These are phyloP conservation scores for Vanrija sp. DNA, from an alignment of 1,284 basidiomycete species.

Conservation along the genomic window DNA sequence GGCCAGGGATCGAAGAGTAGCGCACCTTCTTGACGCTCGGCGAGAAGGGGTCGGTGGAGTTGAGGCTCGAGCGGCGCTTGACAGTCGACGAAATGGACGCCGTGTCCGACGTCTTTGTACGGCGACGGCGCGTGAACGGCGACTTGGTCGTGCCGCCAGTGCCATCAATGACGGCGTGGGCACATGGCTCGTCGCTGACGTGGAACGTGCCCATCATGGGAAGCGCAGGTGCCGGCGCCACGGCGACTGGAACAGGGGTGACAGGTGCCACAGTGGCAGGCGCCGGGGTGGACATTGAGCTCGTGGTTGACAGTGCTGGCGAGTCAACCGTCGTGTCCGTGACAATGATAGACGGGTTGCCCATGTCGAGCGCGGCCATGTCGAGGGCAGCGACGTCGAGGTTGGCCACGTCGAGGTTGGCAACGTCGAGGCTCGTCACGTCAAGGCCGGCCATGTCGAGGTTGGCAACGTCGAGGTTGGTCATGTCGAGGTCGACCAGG, in stretches of 20 bases:
- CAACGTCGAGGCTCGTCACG: neutral
- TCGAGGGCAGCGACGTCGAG: neutral
- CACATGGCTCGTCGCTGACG: constrained; percentile 34
- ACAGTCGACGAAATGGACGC: constrained; percentile 16
- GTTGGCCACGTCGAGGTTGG: neutral
- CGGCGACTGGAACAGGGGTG: neutral
- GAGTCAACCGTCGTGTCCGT: constrained; percentile 21
- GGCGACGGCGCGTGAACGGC: constrained; percentile 40
- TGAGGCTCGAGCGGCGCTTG: constrained; percentile 26
- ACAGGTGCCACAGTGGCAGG: neutral
- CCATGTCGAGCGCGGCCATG: neutral
- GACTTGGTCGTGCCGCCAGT: constrained; percentile 41
- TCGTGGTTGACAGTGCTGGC: constrained; percentile 25
- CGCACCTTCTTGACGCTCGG: constrained; percentile 29
- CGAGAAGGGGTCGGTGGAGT: constrained; percentile 24
- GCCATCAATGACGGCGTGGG: constrained; percentile 44
- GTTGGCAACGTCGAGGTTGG: neutral
- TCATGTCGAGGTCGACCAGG: neutral
- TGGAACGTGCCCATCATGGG: constrained; percentile 40
- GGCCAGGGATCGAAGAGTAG: constrained; percentile 47
- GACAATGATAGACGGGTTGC: constrained; percentile 22
- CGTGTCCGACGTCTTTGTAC: constrained; percentile 26
- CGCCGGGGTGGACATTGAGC: constrained; percentile 7
- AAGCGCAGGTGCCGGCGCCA: neutral
- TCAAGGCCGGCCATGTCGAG: neutral